phyloP scores from a whole-genome alignment of 495 filamentous ascomycete genomes.

The Penicillium soppii region DNA sequence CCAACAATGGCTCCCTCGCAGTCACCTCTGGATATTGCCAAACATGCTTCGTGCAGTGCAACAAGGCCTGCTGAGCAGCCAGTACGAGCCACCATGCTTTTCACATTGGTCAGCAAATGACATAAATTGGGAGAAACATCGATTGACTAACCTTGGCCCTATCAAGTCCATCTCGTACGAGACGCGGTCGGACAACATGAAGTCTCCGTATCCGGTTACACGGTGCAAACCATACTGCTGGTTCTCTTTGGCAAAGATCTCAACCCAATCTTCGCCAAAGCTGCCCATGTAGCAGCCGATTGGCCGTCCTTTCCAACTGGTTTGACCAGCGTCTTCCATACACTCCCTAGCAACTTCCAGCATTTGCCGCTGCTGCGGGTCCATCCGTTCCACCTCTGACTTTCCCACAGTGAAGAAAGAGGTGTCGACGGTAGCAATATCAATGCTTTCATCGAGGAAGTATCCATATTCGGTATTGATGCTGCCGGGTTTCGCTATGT shows the following conservation, averaged over 20 bases:
- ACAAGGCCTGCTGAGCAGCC: conserved; percentile 33
- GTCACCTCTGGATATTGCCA: conserved; percentile 19
- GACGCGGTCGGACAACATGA: conserved; percentile 28
- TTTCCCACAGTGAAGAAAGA: conserved; percentile 39
- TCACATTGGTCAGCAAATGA: not conserved
- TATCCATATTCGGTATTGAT: conserved; percentile 39
- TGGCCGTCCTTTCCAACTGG: conserved; percentile 38
- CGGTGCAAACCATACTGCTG: conserved; percentile 20
- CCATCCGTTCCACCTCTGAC: conserved; percentile 48
- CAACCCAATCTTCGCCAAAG: conserved; percentile 42
- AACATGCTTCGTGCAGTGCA: conserved; percentile 26
- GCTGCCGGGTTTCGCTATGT: conserved; percentile 16
- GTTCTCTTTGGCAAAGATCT: conserved; percentile 26
- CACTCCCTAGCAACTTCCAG: conserved; percentile 49
- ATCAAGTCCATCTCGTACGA: conserved; percentile 32
- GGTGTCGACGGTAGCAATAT: conserved; percentile 14
- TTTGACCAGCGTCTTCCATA: conserved; percentile 44
- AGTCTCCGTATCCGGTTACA: conserved; percentile 24
- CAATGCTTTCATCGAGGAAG: conserved; percentile 44
- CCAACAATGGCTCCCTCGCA: conserved; percentile 46
- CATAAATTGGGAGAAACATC: not conserved
- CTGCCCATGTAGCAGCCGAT: conserved; percentile 52
- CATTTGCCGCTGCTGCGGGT: conserved; percentile 57
- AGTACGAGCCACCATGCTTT: conserved; percentile 30
- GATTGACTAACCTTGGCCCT: conserved; percentile 26